These are phyloP conservation scores for Pleodorina starrii DNA, from an alignment of 139 green algal species.

Conservation along the genomic window DNA sequence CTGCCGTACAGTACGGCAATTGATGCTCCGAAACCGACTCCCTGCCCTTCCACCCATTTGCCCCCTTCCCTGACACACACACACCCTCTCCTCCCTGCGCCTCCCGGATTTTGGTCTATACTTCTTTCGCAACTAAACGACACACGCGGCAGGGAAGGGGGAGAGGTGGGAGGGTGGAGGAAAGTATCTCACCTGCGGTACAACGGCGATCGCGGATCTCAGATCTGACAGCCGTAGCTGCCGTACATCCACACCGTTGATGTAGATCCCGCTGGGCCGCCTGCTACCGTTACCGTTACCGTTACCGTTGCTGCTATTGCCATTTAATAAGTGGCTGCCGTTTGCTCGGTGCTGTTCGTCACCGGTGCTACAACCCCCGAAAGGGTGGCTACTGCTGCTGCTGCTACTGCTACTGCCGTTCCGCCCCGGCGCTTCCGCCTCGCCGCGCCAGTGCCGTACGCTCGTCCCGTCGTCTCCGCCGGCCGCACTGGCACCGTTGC, in stretches of 20 bases:
- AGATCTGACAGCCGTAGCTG: slow-evolving; percentile 73
- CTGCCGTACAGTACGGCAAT: too few relatives aligned
- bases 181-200: slow-evolving; percentile 81
- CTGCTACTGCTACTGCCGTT: neutral
- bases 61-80: neutral
- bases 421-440: too few relatives aligned
- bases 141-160: too few relatives aligned
- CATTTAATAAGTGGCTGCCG: too few relatives aligned
- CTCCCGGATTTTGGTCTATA: too few relatives aligned
- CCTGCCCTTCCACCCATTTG: too few relatives aligned
- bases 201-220: slow-evolving; percentile 86
- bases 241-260: slow-evolving; percentile 85
- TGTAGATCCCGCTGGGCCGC: slow-evolving; percentile 35
- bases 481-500: too few relatives aligned
- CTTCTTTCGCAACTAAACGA: neutral
- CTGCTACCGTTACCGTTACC: neutral
- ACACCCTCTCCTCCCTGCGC: neutral
- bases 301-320: neutral
- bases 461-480: too few relatives aligned
- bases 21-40: too few relatives aligned
- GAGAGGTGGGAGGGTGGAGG: too few relatives aligned
- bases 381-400: neutral
- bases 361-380: neutral
- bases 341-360: neutral
- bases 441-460: too few relatives aligned